Base-by-base conservation (phyloP, 805 yeast species). In the Alloascoidea hylecoeti region DNA sequence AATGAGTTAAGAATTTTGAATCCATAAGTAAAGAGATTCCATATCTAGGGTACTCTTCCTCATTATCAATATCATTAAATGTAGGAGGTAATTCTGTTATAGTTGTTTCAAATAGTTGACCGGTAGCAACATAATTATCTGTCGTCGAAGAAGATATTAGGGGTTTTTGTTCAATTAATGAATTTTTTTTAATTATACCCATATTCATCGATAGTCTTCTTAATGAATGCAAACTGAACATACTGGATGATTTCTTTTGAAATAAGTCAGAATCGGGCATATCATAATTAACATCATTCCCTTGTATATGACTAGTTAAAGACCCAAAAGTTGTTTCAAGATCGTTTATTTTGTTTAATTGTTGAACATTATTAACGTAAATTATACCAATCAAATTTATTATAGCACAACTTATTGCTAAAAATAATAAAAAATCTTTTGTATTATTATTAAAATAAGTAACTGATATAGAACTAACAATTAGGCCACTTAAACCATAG, bases 401-500 rank as follows among this genome's bases (percentile, higher is more conserved):
- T 1, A 54, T 23, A 2, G 76, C 78, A 38, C 84, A 70, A 36
- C 63, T 64, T 1, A 68, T 41, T 1, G 77, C 57, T 42, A 81
- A 63, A 50, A 79, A 79, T 38, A 52, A 50, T 34, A 81, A 59
- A 2, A 79, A 61, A 0, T 71, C 72, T 4, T 64, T 68, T 1
- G 82, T 67, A 44, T 78, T 55, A 19, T 65, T 71, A 4, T 56
- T 52, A 45, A 70, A 80, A 37, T 68, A 62, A 4, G 56, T 47
- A 0, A 80, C 72, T 12, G 82, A 69, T 2, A 78, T 47, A 2
- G 68, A 52, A 2, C 84, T 72, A 49, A 75, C 78, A 15, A 78
- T 45, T 33, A 81, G 63, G 2, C 89, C 86, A 4, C 85, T 71
- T 33, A 81, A 55, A 0, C 89, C 94, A 53, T 72, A 81, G 1